Evolutionary conservation across 164 flowering plant species (phyloP).

Genomic region (Dillenia turbinata): DNA sequence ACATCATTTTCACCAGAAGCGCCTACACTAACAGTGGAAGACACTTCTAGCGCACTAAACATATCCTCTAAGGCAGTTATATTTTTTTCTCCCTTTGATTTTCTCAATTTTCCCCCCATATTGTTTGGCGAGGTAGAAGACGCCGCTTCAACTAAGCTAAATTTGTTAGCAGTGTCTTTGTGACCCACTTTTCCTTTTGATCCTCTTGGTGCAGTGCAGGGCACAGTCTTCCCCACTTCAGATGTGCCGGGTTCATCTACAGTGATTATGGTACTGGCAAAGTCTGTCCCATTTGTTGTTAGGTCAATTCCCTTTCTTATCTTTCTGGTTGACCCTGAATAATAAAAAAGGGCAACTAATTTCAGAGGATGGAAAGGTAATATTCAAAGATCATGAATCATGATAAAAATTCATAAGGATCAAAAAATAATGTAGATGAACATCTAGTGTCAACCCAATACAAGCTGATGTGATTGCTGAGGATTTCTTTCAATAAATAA

Average conservation of each 20-base stretch:
- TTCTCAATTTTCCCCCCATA: slow-evolving; percentile 12
- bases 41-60: slow-evolving; percentile 4
- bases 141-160: slow-evolving; percentile 10
- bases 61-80: slow-evolving; percentile 6
- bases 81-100: slow-evolving; percentile 14
- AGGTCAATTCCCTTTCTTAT: slow-evolving; percentile 15
- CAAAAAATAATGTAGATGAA: not conserved
- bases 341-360: slow-evolving; percentile 11
- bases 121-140: slow-evolving; percentile 5
- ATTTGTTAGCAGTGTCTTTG: slow-evolving; percentile 9
- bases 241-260: slow-evolving; percentile 41
- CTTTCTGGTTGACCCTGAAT: slow-evolving; percentile 38
- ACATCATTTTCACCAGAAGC: slow-evolving; percentile 6
- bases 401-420: not conserved
- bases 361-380: not conserved
- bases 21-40: slow-evolving; percentile 15
- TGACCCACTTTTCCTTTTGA: slow-evolving; percentile 11
- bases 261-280: slow-evolving; percentile 52
- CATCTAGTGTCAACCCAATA: no score
- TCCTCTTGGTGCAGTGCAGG: slow-evolving; percentile 10
- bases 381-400: not conserved
- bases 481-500: not conserved
- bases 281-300: slow-evolving; percentile 34
- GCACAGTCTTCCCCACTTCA: slow-evolving; percentile 7
- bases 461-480: not conserved